Conservation (phyloP, 495 filamentous ascomycete genomes). For the Lichenothelia convexa region DNA sequence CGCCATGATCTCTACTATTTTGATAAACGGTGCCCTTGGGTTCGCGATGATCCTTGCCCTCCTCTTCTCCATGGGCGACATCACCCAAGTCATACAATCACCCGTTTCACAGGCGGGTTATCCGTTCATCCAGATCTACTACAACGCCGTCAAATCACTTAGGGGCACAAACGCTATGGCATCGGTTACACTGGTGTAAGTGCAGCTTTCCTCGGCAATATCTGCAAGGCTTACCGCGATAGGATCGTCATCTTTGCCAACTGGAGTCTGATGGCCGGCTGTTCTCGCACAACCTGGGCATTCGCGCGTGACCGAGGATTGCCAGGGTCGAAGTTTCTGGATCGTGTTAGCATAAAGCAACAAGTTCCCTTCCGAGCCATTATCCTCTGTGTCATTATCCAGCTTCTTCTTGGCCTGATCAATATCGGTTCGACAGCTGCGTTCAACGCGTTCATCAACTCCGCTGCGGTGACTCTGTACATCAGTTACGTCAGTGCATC, state of each 20-base stretch:
- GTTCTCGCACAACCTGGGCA: constrained; percentile 25
- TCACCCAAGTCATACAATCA: neutral
- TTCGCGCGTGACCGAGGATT: constrained; percentile 42
- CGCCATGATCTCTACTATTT: no score
- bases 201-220: no score
- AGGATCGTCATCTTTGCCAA: no score
- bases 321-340: constrained; percentile 28
- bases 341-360: neutral
- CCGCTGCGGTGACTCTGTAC: no score
- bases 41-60: no score
- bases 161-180: constrained; percentile 6
- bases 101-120: neutral
- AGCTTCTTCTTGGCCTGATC: no score
- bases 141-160: constrained; percentile 3
- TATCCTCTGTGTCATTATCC: constrained; percentile 2
- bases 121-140: constrained; percentile 2
- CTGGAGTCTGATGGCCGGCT: constrained; percentile 3
- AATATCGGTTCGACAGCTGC: no score
- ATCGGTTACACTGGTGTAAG: neutral
- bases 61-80: constrained; percentile 6
- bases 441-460: no score
- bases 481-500: constrained; percentile 5
- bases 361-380: constrained; percentile 5
- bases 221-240: no score
- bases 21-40: no score